These are phyloP conservation scores for Boletus reticulatus DNA, from an alignment of 768 basidiomycete genomes.

Conservation along the genomic window DNA sequence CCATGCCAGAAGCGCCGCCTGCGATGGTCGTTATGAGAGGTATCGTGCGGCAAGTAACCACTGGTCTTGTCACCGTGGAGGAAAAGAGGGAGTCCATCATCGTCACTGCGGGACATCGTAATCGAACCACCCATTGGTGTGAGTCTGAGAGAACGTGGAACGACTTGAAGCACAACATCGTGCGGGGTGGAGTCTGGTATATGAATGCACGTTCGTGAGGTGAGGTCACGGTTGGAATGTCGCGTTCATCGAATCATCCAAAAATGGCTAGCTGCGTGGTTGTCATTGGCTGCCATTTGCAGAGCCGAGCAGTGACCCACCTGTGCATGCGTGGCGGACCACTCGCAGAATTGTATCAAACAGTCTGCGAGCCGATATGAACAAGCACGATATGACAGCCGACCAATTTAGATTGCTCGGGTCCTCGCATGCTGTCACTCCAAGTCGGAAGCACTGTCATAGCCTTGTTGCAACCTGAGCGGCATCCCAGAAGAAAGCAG, in stretches of 20 bases:
- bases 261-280: conserved; percentile 1
- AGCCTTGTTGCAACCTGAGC: too few species aligned
- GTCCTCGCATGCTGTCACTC: neutral
- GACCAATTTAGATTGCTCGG: neutral
- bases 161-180: neutral
- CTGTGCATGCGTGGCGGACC: neutral
- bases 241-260: conserved; percentile 3
- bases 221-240: conserved; percentile 1
- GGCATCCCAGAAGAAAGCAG: too few species aligned
- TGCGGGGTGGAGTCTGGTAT: neutral
- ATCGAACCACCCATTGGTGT: neutral
- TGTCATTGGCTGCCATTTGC: too few species aligned
- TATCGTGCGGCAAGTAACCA: neutral
- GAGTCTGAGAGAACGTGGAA: conserved; percentile 2
- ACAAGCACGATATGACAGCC: neutral
- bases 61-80: conserved; percentile 2
- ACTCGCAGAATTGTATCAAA: conserved; percentile 3
- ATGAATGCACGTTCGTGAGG: conserved; percentile 26
- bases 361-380: neutral
- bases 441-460: neutral
- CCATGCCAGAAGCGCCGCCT: conserved; percentile 2
- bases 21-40: neutral
- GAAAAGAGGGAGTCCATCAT: conserved; percentile 5
- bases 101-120: neutral
- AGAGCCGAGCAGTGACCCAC: neutral